These are phyloP conservation scores for Citeromyces nyonsensis DNA, from an alignment of 805 yeast species.

Conservation along the genomic window DNA sequence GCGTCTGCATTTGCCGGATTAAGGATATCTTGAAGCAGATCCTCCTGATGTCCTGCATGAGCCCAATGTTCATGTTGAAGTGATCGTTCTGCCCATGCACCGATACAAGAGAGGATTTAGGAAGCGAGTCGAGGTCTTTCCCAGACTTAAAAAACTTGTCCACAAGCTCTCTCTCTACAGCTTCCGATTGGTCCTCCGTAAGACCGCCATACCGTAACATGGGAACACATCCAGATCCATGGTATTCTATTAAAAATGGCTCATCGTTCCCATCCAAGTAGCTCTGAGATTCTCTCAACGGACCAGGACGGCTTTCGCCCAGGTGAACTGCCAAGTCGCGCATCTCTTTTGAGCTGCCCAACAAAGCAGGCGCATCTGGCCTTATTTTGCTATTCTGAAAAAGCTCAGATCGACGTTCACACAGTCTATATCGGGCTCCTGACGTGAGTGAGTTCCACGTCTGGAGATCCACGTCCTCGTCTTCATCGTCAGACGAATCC, in stretches of 20 bases:
- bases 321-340: constrained; percentile 33
- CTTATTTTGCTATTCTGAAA: constrained; percentile 49
- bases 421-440: constrained; percentile 60
- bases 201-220: constrained; percentile 37
- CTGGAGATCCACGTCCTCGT: constrained; percentile 54
- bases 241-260: constrained; percentile 69
- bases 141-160: constrained; percentile 18
- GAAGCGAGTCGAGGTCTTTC: constrained; percentile 21
- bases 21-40: constrained; percentile 79
- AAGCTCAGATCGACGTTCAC: constrained; percentile 49
- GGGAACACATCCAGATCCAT: constrained; percentile 70
- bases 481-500: constrained; percentile 30
- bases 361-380: constrained; percentile 50
- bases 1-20: constrained; percentile 83
- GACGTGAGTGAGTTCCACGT: constrained; percentile 81
- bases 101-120: constrained; percentile 8
- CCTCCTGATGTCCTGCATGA: constrained; percentile 80
- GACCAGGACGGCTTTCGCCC: constrained; percentile 17
- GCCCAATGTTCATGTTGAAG: constrained; percentile 48
- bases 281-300: constrained; percentile 9
- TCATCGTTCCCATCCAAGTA: constrained; percentile 38
- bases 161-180: constrained; percentile 25
- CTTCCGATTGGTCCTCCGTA: constrained; percentile 26
- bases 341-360: constrained; percentile 58
- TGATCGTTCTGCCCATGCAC: constrained; percentile 45